phyloP scores from a whole-genome alignment of 176 grass and related monocot species.

The Aegilops sharonensis region DNA sequence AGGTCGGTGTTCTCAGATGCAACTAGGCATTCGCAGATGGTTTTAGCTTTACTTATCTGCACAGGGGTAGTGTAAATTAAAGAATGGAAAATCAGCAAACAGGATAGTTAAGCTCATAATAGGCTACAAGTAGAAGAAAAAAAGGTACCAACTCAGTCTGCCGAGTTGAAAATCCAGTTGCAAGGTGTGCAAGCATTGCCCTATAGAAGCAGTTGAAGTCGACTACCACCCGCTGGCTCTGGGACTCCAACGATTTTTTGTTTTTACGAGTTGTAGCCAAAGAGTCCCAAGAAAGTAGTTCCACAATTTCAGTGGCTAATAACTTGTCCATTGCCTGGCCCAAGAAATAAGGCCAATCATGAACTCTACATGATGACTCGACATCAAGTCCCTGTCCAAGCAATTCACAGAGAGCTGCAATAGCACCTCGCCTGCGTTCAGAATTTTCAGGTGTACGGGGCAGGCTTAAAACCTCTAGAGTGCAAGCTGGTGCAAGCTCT shows the following conservation, averaged over 20 bases:
- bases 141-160: slow-evolving; percentile 77
- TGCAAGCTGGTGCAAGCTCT: slow-evolving; percentile 97
- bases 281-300: slow-evolving; percentile 89
- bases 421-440: slow-evolving; percentile 80
- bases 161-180: slow-evolving; percentile 79
- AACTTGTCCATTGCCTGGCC: slow-evolving; percentile 71
- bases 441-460: slow-evolving; percentile 64
- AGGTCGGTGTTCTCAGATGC: slow-evolving; percentile 72
- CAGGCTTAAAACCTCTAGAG: slow-evolving; percentile 72
- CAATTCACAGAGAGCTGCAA: slow-evolving; percentile 85
- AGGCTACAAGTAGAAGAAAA: slow-evolving; percentile 10
- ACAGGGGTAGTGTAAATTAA: slow-evolving; percentile 5
- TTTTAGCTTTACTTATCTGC: slow-evolving; percentile 94
- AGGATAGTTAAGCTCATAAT: neutral
- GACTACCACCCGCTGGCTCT: slow-evolving; percentile 76
- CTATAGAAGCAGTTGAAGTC: slow-evolving; percentile 86
- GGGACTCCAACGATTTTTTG: slow-evolving; percentile 82
- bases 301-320: slow-evolving; percentile 79
- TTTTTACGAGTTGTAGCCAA: slow-evolving; percentile 83
- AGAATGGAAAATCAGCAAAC: neutral
- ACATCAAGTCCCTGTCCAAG: slow-evolving; percentile 92
- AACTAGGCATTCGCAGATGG: slow-evolving; percentile 79
- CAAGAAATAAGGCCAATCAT: slow-evolving; percentile 95
- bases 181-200: slow-evolving; percentile 74
- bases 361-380: slow-evolving; percentile 79